These are phyloP conservation scores for Esteya vermicola DNA, from an alignment of 2,329 filamentous ascomycete genomes.

Conservation along the genomic window DNA sequence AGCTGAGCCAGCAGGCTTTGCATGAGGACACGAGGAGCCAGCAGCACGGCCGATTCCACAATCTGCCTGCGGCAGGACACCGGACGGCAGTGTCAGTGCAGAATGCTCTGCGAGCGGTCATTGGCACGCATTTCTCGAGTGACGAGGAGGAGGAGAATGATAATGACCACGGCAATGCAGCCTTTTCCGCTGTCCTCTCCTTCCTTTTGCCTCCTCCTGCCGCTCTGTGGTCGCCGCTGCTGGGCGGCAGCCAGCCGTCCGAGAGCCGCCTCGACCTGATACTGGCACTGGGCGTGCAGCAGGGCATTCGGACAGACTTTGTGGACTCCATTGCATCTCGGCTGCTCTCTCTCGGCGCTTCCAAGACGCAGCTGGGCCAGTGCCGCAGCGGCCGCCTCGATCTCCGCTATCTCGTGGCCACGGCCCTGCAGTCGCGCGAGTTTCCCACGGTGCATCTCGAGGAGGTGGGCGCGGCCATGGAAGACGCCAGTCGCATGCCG, in stretches of 20 bases:
- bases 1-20: too few relatives aligned
- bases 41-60: conserved; percentile 25
- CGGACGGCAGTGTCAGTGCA: conserved; percentile 39
- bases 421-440: conserved; percentile 45
- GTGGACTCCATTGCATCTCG: conserved; percentile 31
- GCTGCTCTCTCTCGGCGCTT: conserved; percentile 37
- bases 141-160: not conserved
- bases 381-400: conserved; percentile 43
- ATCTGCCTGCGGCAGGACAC: conserved; percentile 24
- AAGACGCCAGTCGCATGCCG: too few relatives aligned
- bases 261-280: conserved; percentile 38
- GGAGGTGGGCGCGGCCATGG: too few relatives aligned
- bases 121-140: conserved; percentile 35
- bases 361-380: not conserved
- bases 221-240: conserved; percentile 36
- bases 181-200: too few relatives aligned
- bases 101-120: conserved; percentile 39
- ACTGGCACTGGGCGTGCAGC: conserved; percentile 43
- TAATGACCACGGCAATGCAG: not conserved
- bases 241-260: conserved; percentile 21
- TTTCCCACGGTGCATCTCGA: too few relatives aligned
- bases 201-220: conserved; percentile 12
- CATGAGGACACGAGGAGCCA: not conserved
- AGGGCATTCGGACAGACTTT: conserved; percentile 35
- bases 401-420: conserved; percentile 44